Evolutionary conservation across 1,284 basidiomycete species (phyloP), one percentile per base, ranked within the genome.

Genomic region (Ustilago cynodontis): DNA sequence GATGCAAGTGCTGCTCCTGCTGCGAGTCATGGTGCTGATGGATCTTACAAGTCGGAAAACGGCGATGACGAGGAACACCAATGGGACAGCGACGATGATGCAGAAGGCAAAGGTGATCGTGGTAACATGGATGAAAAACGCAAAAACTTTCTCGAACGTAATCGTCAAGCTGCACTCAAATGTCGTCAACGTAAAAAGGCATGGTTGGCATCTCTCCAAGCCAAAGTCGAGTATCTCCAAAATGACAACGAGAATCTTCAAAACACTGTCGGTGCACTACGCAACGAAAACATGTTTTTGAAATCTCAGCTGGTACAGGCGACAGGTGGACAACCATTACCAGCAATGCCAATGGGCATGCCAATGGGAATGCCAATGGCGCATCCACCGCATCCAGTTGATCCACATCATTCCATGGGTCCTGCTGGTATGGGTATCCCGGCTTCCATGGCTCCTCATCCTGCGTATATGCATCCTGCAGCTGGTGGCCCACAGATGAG

Each of bases 131-230:
- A 82, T 18, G 81, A 83, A 49, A 85, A 85, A 69, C 76, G 84
- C 37, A 84, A 82, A 51, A 83, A 81, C 66, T 85, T 85, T 43
- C 52, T 85, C 33, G 84, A 85, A 51, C 78, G 84, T 37, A 85
- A 85, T 47, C 79, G 84, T 16, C 83, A 85, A 60, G 96, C 96
- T 66, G 96, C 96, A 3, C 91, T 98, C 83, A 99, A 99, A 88
- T 99, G 97, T 87, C 93, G 96, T 43, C 96, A 99, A 86, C 92
- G 96, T 63, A 99, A 99, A 87, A 99, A 99, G 87, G 94, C 94
- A 7, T 99, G 97, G 96, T 90, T 98, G 28, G 90, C 91, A 26
- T 92, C 94, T 77, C 88, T 99, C 20, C 96, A 99, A 87, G 91
- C 92, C 59, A 96, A 96, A 84, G 94, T 95, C 85, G 95, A 98